Evolutionary conservation across 108 stramenopile genomes (phyloP).

Genomic region (Bacterosira constricta): DNA sequence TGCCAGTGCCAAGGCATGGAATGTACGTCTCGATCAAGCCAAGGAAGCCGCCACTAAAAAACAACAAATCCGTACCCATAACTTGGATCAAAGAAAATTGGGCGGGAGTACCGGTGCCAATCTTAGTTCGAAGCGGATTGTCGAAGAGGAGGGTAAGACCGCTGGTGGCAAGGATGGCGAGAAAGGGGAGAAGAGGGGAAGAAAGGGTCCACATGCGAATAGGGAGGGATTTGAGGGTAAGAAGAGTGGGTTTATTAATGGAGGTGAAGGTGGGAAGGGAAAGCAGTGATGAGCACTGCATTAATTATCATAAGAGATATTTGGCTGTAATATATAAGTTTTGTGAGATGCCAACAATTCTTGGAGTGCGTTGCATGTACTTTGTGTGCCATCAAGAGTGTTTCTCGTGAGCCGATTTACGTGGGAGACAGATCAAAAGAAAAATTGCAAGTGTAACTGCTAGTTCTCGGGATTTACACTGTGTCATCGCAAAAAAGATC

Average conservation of each 20-base stretch:
- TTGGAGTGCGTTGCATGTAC: too few species aligned
- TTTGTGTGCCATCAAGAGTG: too few species aligned
- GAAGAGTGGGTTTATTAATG: slow-evolving; percentile 82
- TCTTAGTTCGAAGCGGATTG: slow-evolving; percentile 75
- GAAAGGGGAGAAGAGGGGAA: slow-evolving; percentile 41
- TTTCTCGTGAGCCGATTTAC: too few species aligned
- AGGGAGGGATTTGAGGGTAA: slow-evolving; percentile 89
- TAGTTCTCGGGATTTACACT: too few species aligned
- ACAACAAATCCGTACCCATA: slow-evolving; percentile 86
- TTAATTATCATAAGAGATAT: too few species aligned
- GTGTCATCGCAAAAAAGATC: too few species aligned
- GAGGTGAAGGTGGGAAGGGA: slow-evolving; percentile 21
- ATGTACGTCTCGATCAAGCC: slow-evolving; percentile 69
- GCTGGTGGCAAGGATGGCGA: slow-evolving; percentile 13
- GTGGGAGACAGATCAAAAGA: too few species aligned
- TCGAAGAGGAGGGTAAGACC: slow-evolving; percentile 43
- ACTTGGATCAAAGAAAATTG: slow-evolving; percentile 71
- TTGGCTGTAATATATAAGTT: too few species aligned
- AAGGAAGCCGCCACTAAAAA: slow-evolving; percentile 71
- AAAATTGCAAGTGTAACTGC: too few species aligned
- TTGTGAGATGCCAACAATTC: too few species aligned
- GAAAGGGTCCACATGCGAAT: slow-evolving; percentile 49
- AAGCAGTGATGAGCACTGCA: too few species aligned
- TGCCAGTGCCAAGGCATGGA: slow-evolving; percentile 83
- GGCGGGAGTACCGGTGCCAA: slow-evolving; percentile 82